Evolutionary conservation across 345 rosid species (phyloP), one percentile per base, ranked within the genome.

Genomic region (Camelina hispida): DNA sequence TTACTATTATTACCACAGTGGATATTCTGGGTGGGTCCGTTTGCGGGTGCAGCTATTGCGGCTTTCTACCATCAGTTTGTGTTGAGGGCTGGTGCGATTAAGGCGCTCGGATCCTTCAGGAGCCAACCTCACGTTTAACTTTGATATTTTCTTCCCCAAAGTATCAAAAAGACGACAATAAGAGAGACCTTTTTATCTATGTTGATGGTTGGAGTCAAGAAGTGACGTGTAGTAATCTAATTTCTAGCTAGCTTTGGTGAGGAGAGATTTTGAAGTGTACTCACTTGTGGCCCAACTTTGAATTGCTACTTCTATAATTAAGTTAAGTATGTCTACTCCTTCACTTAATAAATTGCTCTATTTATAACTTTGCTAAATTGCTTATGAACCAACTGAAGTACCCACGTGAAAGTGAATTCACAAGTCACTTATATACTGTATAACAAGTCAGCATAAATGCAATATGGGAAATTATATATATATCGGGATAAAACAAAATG

Each of bases 21-120:
- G 93, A 83, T 87, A 20, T 89, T 84, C 72, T 89, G 91, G 93
- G 89, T 79, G 25, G 93, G 91, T 72, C 93, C 93, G 3, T 83
- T 89, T 68, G 76, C 83, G 22, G 93, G 93, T 42, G 89, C 93
- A 47, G 85, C 89, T 43, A 66, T 85, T 35, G 93, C 93, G 4
- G 84, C 91, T 51, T 68, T 87, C 80, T 88, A 87, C 60, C 87
- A 88, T 82, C 91, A 87, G 81, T 77, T 32, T 78, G 75, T 89
- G 64, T 72, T 89, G 65, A 80, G 91, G 62, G 93, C 89, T 17
- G 83, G 71, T 7, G 88, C 86, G 10, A 64, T 64, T 22, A 87
- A 83, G 80, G 88, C 88, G n/a, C 81, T 83, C 15, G 87, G 80
- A 6, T 87, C 93, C 34, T 83, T 85, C 86, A 83, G 81, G 81